Conservation (phyloP, 305 asterid species). For the Rubia peregrina region DNA sequence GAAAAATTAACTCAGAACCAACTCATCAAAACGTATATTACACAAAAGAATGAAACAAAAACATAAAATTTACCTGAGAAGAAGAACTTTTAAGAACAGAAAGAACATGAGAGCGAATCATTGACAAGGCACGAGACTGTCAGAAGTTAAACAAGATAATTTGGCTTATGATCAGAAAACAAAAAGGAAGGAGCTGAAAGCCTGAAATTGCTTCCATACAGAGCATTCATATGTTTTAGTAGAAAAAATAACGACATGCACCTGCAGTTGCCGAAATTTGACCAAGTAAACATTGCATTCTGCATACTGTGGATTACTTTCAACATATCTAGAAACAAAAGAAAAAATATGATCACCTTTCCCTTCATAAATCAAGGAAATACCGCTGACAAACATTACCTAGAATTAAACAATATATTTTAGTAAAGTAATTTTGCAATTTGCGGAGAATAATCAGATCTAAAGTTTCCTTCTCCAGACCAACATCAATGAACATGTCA, state of each 20-base stretch:
- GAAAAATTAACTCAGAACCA: slow-evolving; percentile 14
- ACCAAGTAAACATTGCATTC: slow-evolving; percentile 97
- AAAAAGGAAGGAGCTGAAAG: background rate
- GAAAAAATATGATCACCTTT: background rate
- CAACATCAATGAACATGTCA: background rate
- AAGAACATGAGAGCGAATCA: slow-evolving; percentile 86
- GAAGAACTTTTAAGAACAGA: slow-evolving; percentile 82
- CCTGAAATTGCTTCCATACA: background rate
- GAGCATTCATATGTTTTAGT: slow-evolving; percentile 10
- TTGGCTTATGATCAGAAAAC: background rate
- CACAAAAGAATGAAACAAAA: slow-evolving; percentile 6
- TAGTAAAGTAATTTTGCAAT: background rate
- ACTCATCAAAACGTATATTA: background rate
- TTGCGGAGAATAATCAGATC: background rate
- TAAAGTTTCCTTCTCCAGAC: background rate
- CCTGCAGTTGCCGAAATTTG: slow-evolving; percentile 99
- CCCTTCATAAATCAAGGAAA: background rate
- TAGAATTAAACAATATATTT: background rate
- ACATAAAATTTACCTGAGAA: slow-evolving; percentile 58
- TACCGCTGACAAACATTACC: background rate
- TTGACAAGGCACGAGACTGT: slow-evolving; percentile 97
- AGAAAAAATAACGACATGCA: slow-evolving; percentile 23
- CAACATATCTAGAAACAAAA: slow-evolving; percentile 62
- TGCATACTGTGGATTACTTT: slow-evolving; percentile 95
- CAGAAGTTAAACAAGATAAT: slow-evolving; percentile 14